A percentile compares a stretch with the other conserved stretches of the same genome.
Conservation (phyloP, 2,329 filamentous ascomycete genomes). For the Epichloe glyceriae region DNA sequence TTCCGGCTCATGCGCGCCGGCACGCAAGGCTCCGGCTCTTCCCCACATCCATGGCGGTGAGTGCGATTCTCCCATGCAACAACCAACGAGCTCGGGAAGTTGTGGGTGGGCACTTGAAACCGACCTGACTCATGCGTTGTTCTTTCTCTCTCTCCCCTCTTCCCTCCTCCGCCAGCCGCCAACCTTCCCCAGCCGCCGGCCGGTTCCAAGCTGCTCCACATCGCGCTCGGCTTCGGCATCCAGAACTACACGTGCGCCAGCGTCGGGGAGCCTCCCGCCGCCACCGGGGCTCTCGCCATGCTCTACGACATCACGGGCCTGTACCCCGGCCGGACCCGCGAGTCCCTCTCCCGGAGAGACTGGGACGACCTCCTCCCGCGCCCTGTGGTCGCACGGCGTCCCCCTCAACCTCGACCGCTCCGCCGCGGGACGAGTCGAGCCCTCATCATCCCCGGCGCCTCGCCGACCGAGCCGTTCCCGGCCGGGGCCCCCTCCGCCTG, state of each 20-base stretch:
- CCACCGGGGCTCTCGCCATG: slow-evolving; percentile 44
- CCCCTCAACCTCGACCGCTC: slow-evolving; percentile 34
- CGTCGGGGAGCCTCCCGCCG: slow-evolving; percentile 20
- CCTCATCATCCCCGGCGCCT: slow-evolving; percentile 26
- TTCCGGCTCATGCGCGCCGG: slow-evolving; percentile 10
- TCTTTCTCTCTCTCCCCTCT: too few species aligned
- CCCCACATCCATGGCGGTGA: slow-evolving; percentile 2
- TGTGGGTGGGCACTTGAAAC: too few species aligned
- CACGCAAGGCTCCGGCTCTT: slow-evolving; percentile 2
- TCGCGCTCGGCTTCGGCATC: slow-evolving; percentile 50
- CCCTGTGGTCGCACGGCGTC: slow-evolving; percentile 27
- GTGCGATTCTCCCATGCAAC: background rate
- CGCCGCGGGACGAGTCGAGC: slow-evolving; percentile 14
- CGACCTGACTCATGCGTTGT: background rate
- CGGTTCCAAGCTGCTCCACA: slow-evolving; percentile 33
- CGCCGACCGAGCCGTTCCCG: slow-evolving; percentile 32
- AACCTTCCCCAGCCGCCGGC: slow-evolving; percentile 32
- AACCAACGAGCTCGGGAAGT: too few species aligned
- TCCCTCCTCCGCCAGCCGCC: slow-evolving; percentile 15
- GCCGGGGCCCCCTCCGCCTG: slow-evolving; percentile 26
- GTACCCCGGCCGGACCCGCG: slow-evolving; percentile 31
- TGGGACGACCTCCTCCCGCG: slow-evolving; percentile 29
- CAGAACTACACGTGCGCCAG: slow-evolving; percentile 55
- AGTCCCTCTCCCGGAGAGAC: slow-evolving; percentile 23
- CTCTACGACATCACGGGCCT: slow-evolving; percentile 43